Conservation (phyloP, 805 yeast species). For the Brettanomyces anomalus region DNA sequence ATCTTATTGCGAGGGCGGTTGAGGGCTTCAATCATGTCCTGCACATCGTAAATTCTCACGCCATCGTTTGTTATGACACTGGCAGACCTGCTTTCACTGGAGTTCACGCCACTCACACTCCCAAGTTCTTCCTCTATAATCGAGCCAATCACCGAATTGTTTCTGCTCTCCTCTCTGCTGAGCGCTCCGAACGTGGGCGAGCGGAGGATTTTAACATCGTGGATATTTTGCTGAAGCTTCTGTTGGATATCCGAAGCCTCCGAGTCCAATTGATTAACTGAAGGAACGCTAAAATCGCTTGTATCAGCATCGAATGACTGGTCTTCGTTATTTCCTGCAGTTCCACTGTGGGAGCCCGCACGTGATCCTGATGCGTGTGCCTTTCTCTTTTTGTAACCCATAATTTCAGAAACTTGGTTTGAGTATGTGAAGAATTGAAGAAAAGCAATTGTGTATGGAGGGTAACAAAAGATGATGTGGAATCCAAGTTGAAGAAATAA, state of each 20-base stretch:
- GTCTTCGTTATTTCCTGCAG: neutral
- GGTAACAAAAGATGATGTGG: no score
- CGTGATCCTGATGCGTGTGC: neutral
- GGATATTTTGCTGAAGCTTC: neutral
- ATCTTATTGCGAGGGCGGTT: constrained; percentile 34
- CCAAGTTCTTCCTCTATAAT: constrained; percentile 3
- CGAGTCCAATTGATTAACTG: constrained; percentile 1
- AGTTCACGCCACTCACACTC: neutral
- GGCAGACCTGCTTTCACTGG: constrained; percentile 7
- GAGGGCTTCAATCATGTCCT: constrained; percentile 37
- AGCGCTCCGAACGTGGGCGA: constrained; percentile 3
- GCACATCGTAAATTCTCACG: constrained; percentile 25
- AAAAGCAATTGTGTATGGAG: no score
- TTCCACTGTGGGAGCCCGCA: neutral
- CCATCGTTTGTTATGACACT: constrained; percentile 5
- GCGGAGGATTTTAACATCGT: constrained; percentile 1
- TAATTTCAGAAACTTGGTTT: no score
- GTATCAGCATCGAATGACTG: constrained; percentile 2
- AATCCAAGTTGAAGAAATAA: no score
- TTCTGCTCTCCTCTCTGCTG: constrained; percentile 19
- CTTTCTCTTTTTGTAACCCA: neutral
- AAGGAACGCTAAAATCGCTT: neutral
- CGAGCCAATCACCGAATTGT: constrained; percentile 9
- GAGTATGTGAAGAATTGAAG: no score
- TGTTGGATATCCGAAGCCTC: neutral